A percentile compares a stretch with the other conserved stretches of the same genome.
phyloP scores from a whole-genome alignment of 495 filamentous ascomycete genomes.

The Talaromyces trachyspermus region DNA sequence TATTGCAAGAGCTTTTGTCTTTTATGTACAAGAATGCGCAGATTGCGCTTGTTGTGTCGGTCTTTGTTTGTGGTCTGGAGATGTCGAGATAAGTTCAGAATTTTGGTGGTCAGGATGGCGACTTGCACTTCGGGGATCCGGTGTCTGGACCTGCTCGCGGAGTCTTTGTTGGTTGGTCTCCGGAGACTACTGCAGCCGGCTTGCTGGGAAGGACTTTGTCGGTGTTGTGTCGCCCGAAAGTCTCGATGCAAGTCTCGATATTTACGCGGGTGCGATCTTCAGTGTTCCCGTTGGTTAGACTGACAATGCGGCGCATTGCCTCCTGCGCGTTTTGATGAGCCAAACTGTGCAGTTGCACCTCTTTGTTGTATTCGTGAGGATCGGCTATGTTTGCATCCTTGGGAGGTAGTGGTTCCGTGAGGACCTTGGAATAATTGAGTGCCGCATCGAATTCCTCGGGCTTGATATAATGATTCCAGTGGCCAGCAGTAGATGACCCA shows the following conservation, averaged over 20 bases:
- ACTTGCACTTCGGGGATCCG: constrained; percentile 94
- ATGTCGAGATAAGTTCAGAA: constrained; percentile 64
- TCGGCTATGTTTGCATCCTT: constrained; percentile 31
- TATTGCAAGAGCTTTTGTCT: constrained; percentile 83
- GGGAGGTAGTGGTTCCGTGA: constrained; percentile 49
- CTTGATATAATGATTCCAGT: constrained; percentile 66
- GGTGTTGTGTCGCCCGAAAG: constrained; percentile 88
- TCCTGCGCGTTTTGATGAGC: constrained; percentile 32
- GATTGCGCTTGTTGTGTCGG: constrained; percentile 88
- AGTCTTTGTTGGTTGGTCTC: constrained; percentile 37
- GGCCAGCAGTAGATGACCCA: constrained; percentile 10
- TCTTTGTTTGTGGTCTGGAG: constrained; percentile 54
- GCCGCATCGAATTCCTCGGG: constrained; percentile 55
- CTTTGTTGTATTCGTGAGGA: constrained; percentile 32
- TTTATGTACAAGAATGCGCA: constrained; percentile 78
- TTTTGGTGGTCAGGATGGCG: constrained; percentile 94
- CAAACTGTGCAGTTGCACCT: constrained; percentile 21
- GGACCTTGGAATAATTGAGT: constrained; percentile 52
- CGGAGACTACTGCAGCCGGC: constrained; percentile 24
- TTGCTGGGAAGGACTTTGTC: constrained; percentile 58
- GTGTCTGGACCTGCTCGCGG: constrained; percentile 82
- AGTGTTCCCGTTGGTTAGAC: constrained; percentile 63
- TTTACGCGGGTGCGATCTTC: constrained; percentile 74
- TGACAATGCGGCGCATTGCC: constrained; percentile 70
- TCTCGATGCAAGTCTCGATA: constrained; percentile 72